A percentile compares a stretch with the other conserved stretches of the same genome.
Evolutionary conservation across 306 rosid species (phyloP).

Genomic region (Prunus mume): DNA sequence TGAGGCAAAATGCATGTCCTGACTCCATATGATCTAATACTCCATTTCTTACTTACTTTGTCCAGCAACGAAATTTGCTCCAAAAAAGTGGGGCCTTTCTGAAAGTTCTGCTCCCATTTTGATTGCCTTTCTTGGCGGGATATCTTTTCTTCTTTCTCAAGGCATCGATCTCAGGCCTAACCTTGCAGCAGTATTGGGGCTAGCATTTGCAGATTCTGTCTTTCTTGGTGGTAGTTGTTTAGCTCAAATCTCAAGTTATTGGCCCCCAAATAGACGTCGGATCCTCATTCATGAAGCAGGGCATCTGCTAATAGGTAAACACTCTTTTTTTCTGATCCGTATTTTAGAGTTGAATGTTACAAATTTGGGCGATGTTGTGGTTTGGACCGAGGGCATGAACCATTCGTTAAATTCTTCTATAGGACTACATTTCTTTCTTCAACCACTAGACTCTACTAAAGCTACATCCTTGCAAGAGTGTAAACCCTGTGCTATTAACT

Average conservation of each 20-base stretch:
- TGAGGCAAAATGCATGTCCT: conserved; percentile 4
- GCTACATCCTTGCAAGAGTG: conserved; percentile 10
- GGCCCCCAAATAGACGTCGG: conserved; percentile 90
- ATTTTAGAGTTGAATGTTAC: neutral
- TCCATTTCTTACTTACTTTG: conserved; percentile 14
- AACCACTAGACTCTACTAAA: conserved; percentile 5
- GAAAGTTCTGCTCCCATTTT: conserved; percentile 54
- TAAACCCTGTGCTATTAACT: neutral
- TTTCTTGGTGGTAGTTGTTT: conserved; percentile 89
- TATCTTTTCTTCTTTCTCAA: conserved; percentile 71
- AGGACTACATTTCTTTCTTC: conserved; percentile 14
- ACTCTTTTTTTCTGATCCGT: conserved; percentile 1
- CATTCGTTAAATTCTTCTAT: neutral
- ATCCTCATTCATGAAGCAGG: conserved; percentile 96
- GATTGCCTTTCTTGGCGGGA: conserved; percentile 70
- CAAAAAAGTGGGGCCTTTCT: conserved; percentile 96
- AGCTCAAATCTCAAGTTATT: conserved; percentile 90
- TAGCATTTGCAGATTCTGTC: conserved; percentile 73
- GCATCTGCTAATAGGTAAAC: conserved; percentile 68
- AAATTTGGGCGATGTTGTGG: neutral
- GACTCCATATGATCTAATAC: neutral
- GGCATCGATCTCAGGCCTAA: conserved; percentile 90
- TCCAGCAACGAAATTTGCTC: conserved; percentile 78
- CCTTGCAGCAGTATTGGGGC: conserved; percentile 67
- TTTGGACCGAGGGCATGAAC: neutral